These are phyloP conservation scores for Geum urbanum DNA, from an alignment of 306 rosid genomes.

Conservation along the genomic window DNA sequence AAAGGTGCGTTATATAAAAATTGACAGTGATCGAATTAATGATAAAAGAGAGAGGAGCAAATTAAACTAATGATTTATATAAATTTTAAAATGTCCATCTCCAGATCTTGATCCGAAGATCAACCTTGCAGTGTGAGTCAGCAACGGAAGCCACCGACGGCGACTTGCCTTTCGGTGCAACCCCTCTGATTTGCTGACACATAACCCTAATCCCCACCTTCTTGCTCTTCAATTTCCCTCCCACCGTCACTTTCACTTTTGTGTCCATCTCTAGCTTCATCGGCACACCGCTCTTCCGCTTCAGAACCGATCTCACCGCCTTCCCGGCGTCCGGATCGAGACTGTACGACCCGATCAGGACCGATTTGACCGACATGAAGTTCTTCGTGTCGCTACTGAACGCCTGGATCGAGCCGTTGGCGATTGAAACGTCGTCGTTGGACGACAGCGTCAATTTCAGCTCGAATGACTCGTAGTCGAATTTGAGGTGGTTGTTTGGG, in stretches of 20 bases:
- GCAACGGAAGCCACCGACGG: constrained; percentile 74
- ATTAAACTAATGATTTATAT: neutral
- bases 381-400: constrained; percentile 57
- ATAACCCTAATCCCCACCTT: constrained; percentile 78
- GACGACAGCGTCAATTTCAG: constrained; percentile 38
- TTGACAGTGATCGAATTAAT: neutral
- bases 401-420: constrained; percentile 65
- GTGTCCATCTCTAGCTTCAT: constrained; percentile 76
- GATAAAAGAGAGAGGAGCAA: neutral
- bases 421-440: constrained; percentile 40
- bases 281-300: constrained; percentile 58
- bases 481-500: constrained; percentile 74
- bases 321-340: constrained; percentile 65
- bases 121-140: constrained; percentile 73
- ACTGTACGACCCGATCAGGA: constrained; percentile 44
- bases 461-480: constrained; percentile 61
- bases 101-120: constrained; percentile 98
- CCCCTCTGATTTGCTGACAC: constrained; percentile 61
- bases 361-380: constrained; percentile 55
- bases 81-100: constrained; percentile 55
- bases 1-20: neutral
- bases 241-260: constrained; percentile 73
- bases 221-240: constrained; percentile 63
- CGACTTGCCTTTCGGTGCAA: constrained; percentile 63
- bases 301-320: constrained; percentile 71